Base-by-base conservation (phyloP, 371 early-diverging fungal species). In the Lichtheimia hyalospora region DNA sequence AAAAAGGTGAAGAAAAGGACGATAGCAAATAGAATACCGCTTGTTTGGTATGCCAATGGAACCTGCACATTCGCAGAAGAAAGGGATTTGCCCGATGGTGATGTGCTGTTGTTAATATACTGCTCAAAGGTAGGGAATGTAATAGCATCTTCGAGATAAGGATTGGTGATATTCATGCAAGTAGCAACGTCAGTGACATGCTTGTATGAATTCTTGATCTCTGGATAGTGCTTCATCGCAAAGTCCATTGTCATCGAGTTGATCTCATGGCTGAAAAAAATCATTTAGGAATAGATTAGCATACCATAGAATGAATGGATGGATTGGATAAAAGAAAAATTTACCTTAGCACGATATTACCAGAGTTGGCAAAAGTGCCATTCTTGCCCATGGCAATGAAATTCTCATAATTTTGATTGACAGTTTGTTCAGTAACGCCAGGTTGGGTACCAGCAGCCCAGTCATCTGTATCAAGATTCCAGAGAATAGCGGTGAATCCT, bases 171-270 rank as follows among this genome's bases (percentile, higher is more conserved):
- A 59, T 83, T 80, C 69, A 74, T 74, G 64, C 83, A 83, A 28
- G 79, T 79, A 52, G 83, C 81, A 23, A 78, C 75, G 58, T 75
- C 79, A 6, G 70, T 49, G 16, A 81, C 66, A 60, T 79, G 75
- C 53, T 73, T 81, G 54, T 77, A 74, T 42, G 70, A 68, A 21
- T 70, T 67, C 59, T 81, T 73, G 71, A 83, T 81, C 0, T 62
- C 72, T 50, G 81, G 76, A 52, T 74, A 74, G 55, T 79, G 71
- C 27, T 77, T 54, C 2, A 74, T 27, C 16, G 75, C 73, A 64
- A 79, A 75, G 20, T 65, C 69, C 78, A 83, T 81, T 20, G 81
- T 81, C 73, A 75, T 71, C 46, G 81, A 79, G 59, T 79, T 79
- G 57, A 83, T 74, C 69, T 83, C 81, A 62, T 83, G 84, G n/a